A percentile compares a stretch with the other conserved stretches of the same genome.
Evolutionary conservation across 768 basidiomycete genomes (phyloP).

Genomic region (Auricularia sp.): DNA sequence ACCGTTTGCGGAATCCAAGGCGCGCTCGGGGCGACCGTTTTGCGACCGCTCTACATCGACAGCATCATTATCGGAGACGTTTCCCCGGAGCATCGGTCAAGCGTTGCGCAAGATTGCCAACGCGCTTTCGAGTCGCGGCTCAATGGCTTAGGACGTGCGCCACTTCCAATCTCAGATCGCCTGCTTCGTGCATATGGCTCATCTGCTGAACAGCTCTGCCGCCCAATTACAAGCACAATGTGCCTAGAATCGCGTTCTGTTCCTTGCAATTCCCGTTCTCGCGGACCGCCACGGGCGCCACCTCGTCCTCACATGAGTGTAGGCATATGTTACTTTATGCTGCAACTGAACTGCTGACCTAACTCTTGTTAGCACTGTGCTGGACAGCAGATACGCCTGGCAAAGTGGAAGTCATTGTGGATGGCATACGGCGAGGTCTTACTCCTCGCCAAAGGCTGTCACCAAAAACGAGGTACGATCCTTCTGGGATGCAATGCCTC

Average conservation of each 20-base stretch:
- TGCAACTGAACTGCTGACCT: neutral
- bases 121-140: conserved; percentile 57
- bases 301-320: conserved; percentile 66
- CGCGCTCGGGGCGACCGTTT: conserved; percentile 48
- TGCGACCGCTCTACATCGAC: conserved; percentile 53
- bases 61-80: conserved; percentile 69
- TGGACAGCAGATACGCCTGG: conserved; percentile 47
- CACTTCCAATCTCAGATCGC: neutral
- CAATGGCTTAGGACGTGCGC: conserved; percentile 25
- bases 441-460: conserved; percentile 58
- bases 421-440: conserved; percentile 71
- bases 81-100: conserved; percentile 24
- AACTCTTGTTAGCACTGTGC: conserved; percentile 44
- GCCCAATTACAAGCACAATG: neutral
- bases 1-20: conserved; percentile 79
- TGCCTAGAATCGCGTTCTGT: neutral
- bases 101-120: conserved; percentile 51
- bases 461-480: conserved; percentile 48
- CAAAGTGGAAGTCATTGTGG: conserved; percentile 59
- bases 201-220: conserved; percentile 6
- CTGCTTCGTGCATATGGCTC: neutral
- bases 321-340: conserved; percentile 9
- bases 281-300: conserved; percentile 13
- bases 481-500: too few species aligned
- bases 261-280: neutral